Base-by-base conservation (phyloP, 768 basidiomycete species). In the Pleurotus cornucopiae region DNA sequence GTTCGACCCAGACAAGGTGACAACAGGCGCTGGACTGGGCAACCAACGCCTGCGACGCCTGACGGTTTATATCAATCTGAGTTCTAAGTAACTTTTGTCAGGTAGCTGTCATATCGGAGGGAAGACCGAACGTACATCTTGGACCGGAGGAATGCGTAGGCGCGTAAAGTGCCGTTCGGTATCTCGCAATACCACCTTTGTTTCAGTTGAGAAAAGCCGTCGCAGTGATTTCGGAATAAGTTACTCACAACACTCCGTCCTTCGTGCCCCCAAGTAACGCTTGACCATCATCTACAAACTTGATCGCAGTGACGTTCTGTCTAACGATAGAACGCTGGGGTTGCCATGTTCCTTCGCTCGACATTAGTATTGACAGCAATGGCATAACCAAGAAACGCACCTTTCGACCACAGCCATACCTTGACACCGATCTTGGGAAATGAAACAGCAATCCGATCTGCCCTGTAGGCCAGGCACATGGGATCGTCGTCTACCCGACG, bases 201-300 rank as follows among this genome's bases (percentile, higher is more conserved):
- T 46, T 34, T 37, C 34, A 25, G 20, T 6, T 55, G 56, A 40
- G 58, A n/a, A 61, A 47, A 57, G 25, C 13, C 55, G 37, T 3
- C 46, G 34, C 47, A 48, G 41, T 26, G 7, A 38, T 41, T 46
- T 25, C 25, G 54, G 21, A 44, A 45, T 44, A 6, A 40, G 26
- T 9, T 25, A 61, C 83, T 56, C 67, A 88, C 86, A 89, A 61
- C 16, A 84, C 82, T 9, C 87, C 87, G 61, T 89, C 86, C 53
- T 76, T 77, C 25, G 88, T 88, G 1, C 86, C 88, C 0, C 88
- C 86, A 20, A 89, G 69, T 45, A 89, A 69, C 47, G 81, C 84
- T 38, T 75, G 74, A 0, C 87, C 88, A 30, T 81, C 81, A 20
- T 84, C 78, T 6, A 86, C 73, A 63, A 89, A 88, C 61, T 73